Conservation (phyloP, 495 filamentous ascomycete species). For the Talaromyces wortmannii region DNA sequence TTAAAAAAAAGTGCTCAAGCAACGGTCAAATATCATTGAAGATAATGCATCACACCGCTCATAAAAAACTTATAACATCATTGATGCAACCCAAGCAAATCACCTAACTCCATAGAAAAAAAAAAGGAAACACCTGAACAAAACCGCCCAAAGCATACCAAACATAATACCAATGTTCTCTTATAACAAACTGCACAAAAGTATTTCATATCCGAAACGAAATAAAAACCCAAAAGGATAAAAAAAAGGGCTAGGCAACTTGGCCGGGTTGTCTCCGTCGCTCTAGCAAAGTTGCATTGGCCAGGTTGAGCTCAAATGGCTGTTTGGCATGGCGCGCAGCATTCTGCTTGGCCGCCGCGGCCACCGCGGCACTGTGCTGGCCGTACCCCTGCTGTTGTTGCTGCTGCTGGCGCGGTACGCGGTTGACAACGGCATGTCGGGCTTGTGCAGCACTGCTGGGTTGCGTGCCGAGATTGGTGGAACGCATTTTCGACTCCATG, state of each 20-base stretch:
- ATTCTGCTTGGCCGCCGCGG: constrained; percentile 71
- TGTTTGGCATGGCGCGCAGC: constrained; percentile 56
- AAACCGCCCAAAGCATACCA: background rate
- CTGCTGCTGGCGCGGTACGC: constrained; percentile 33
- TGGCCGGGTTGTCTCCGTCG: constrained; percentile 41
- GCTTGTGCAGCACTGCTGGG: constrained; percentile 51
- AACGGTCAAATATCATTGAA: too few species aligned
- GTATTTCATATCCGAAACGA: background rate
- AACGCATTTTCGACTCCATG: constrained; percentile 81
- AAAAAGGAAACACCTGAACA: background rate
- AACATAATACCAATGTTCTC: background rate
- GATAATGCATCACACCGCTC: too few species aligned
- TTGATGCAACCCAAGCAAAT: too few species aligned
- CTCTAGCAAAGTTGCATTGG: constrained; percentile 82
- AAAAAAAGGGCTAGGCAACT: constrained; percentile 15
- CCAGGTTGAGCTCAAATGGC: constrained; percentile 84
- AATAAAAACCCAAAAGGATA: background rate
- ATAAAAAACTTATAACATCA: too few species aligned
- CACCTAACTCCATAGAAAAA: background rate
- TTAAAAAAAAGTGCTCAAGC: too few species aligned
- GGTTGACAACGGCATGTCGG: constrained; percentile 40
- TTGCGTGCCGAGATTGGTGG: constrained; percentile 60
- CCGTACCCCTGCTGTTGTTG: constrained; percentile 65
- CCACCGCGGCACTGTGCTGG: constrained; percentile 70
- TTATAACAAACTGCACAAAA: background rate